phyloP scores from a whole-genome alignment of 805 yeast species.

The Starmera dryadoides region DNA sequence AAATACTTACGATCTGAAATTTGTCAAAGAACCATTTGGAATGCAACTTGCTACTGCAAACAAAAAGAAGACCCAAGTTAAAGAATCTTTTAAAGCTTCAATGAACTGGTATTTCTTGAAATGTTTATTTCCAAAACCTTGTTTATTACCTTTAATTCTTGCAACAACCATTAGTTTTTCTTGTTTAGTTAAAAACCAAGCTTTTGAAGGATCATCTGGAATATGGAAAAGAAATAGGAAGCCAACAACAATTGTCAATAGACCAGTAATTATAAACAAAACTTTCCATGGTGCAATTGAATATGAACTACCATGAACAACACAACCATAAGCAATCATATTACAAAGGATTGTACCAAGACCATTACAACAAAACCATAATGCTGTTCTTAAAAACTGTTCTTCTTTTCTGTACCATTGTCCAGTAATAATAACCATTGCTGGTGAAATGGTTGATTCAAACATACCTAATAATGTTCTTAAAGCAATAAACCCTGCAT shows the following conservation, averaged over 20 bases:
- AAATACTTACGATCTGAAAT: slow-evolving; percentile 36
- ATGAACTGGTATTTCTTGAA: slow-evolving; percentile 30
- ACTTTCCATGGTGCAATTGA: slow-evolving; percentile 43
- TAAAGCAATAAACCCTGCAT: slow-evolving; percentile 33
- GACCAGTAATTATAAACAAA: slow-evolving; percentile 46
- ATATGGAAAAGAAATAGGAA: slow-evolving; percentile 31
- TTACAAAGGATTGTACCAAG: slow-evolving; percentile 34
- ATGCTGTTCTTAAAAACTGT: slow-evolving; percentile 22
- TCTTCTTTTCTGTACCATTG: slow-evolving; percentile 19
- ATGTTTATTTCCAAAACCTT: slow-evolving; percentile 34
- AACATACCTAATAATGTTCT: slow-evolving; percentile 44
- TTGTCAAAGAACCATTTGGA: slow-evolving; percentile 41
- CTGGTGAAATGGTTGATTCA: slow-evolving; percentile 33
- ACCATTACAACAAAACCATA: slow-evolving; percentile 26
- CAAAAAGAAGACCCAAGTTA: slow-evolving; percentile 31
- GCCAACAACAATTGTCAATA: slow-evolving; percentile 41
- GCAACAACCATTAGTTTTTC: slow-evolving; percentile 35
- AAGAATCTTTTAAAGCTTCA: slow-evolving; percentile 26
- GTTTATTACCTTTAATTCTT: slow-evolving; percentile 35
- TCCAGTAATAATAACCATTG: slow-evolving; percentile 12
- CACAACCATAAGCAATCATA: slow-evolving; percentile 38
- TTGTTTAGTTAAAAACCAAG: slow-evolving; percentile 29
- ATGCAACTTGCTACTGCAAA: slow-evolving; percentile 24
- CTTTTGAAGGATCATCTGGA: slow-evolving; percentile 40
- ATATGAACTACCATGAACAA: slow-evolving; percentile 22